Percentiles rank a stretch among this genome's conserved stretches.
Evolutionary conservation across 2,329 filamentous ascomycete genomes (phyloP).

Genomic region (Neophaeococcomyces mojaviensis): DNA sequence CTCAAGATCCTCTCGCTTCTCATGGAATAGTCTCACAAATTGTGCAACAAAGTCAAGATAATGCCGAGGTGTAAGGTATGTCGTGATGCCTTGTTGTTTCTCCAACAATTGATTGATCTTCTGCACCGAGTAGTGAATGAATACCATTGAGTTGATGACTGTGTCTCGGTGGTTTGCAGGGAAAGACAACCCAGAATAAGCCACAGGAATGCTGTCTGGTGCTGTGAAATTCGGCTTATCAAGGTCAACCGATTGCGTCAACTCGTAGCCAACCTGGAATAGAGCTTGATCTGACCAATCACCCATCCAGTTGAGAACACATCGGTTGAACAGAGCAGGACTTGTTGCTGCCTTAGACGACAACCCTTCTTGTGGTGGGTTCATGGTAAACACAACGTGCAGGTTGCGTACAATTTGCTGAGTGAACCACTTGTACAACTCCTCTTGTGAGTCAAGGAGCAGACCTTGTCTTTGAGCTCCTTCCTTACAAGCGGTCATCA

Average conservation of each 20-base stretch:
- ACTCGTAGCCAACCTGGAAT: conserved; percentile 92
- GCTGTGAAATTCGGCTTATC: conserved; percentile 79
- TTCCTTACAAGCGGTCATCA: conserved; percentile 99
- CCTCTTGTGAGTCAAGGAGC: conserved; percentile 92
- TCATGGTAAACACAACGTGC: conserved; percentile 99
- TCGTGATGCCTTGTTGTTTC: conserved; percentile 86
- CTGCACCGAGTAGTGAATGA: conserved; percentile 91
- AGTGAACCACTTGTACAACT: conserved; percentile 99
- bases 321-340: conserved; percentile 97
- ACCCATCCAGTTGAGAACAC: conserved; percentile 98
- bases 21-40: conserved; percentile 93
- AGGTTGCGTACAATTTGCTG: conserved; percentile 98
- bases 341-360: conserved; percentile 95
- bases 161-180: conserved; percentile 86
- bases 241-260: conserved; percentile 92
- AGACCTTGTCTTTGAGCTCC: conserved; percentile 93
- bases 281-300: conserved; percentile 99
- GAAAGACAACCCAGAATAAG: conserved; percentile 74
- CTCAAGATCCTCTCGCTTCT: conserved; percentile 96
- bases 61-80: conserved; percentile 90
- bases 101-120: conserved; percentile 79
- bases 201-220: conserved; percentile 86
- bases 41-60: conserved; percentile 98
- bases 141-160: conserved; percentile 97
- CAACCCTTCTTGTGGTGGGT: conserved; percentile 88